Percentiles rank a stretch among this genome's conserved stretches.
phyloP scores from a whole-genome alignment of 306 rosid genomes.

The Sophora flavescens region DNA sequence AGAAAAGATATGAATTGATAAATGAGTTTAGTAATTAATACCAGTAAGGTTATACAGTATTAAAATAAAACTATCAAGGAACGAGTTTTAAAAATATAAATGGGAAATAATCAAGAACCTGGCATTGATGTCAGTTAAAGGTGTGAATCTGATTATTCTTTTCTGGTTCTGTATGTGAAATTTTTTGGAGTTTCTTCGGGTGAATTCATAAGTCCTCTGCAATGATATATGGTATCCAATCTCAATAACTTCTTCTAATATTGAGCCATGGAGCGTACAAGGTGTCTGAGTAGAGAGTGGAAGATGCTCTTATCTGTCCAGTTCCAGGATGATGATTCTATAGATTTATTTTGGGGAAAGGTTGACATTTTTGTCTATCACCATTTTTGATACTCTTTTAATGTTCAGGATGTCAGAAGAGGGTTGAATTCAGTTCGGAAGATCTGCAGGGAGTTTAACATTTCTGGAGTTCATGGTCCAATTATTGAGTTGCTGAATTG shows the following conservation, averaged over 20 bases:
- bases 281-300: constrained; percentile 8
- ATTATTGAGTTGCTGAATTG: constrained; percentile 92
- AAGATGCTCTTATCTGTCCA: neutral
- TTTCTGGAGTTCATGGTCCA: constrained; percentile 93
- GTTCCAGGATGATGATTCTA: constrained; percentile 21
- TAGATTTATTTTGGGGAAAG: neutral
- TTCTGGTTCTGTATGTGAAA: neutral
- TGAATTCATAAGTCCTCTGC: neutral
- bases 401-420: constrained; percentile 90
- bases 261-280: neutral
- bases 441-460: constrained; percentile 72
- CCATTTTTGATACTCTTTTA: constrained; percentile 24
- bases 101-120: constrained; percentile 8
- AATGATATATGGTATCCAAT: constrained; percentile 28
- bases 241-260: constrained; percentile 1
- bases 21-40: constrained; percentile 10
- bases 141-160: neutral
- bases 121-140: neutral
- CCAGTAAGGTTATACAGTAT: constrained; percentile 13
- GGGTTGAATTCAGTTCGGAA: constrained; percentile 91
- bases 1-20: neutral
- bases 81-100: constrained; percentile 5
- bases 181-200: neutral
- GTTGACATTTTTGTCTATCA: constrained; percentile 6
- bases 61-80: constrained; percentile 17